A percentile compares a stretch with the other conserved stretches of the same genome.
These are phyloP conservation scores for Rhizopus microsporus DNA, from an alignment of 371 early-diverging fungal genomes.

Conservation along the genomic window DNA sequence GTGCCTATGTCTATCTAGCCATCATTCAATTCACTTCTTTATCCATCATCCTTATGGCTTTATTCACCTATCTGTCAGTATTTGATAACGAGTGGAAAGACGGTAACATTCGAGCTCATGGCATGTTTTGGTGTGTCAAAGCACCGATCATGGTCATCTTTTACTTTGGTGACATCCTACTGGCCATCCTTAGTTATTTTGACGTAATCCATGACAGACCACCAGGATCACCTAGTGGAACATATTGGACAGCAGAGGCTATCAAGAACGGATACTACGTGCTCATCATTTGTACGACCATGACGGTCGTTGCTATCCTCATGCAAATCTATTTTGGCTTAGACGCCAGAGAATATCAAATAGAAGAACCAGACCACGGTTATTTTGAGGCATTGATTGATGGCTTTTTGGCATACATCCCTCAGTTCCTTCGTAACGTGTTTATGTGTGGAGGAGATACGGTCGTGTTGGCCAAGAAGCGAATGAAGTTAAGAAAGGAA, in stretches of 20 bases:
- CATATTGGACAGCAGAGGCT: constrained; percentile 43
- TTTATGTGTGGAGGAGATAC: constrained; percentile 48
- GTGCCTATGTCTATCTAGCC: constrained; percentile 45
- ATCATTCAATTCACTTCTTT: constrained; percentile 48
- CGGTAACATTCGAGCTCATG: constrained; percentile 42
- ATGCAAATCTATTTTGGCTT: constrained; percentile 48
- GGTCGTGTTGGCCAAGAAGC: constrained; percentile 41
- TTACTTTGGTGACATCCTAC: constrained; percentile 45
- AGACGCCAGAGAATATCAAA: constrained; percentile 17
- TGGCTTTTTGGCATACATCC: constrained; percentile 44
- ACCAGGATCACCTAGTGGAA: constrained; percentile 30
- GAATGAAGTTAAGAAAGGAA: constrained; percentile 29
- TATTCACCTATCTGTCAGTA: constrained; percentile 50
- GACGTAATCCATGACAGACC: constrained; percentile 44
- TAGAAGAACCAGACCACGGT: constrained; percentile 18
- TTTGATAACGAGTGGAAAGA: constrained; percentile 44
- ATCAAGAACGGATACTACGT: constrained; percentile 50
- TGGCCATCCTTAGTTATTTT: constrained; percentile 29
- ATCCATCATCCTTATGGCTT: constrained; percentile 43
- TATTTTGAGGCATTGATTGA: constrained; percentile 43
- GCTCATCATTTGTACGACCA: constrained; percentile 40
- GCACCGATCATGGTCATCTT: constrained; percentile 54
- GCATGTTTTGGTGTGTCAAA: constrained; percentile 59
- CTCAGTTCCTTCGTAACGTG: constrained; percentile 43
- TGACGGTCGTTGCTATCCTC: constrained; percentile 37